Evolutionary conservation across 495 filamentous ascomycete species (phyloP).

Genomic region (Trichoderma reesei): DNA sequence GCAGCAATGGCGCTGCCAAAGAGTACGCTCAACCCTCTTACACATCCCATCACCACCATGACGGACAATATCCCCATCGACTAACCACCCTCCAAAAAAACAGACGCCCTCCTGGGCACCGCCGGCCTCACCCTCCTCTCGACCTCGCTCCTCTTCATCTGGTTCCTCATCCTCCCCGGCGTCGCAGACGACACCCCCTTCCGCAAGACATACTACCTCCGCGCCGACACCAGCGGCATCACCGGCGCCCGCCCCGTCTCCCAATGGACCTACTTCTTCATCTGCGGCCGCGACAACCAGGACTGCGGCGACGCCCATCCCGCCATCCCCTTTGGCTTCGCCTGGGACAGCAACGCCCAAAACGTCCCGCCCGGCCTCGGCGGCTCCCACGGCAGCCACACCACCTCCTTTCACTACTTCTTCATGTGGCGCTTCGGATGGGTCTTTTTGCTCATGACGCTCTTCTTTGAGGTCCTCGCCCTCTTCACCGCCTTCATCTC

Average conservation of each 20-base stretch:
- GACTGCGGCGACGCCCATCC: slow-evolving; percentile 37
- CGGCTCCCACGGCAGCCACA: slow-evolving; percentile 34
- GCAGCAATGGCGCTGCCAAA: background rate
- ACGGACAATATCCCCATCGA: too few species aligned
- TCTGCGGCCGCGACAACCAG: slow-evolving; percentile 43
- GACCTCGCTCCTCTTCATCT: slow-evolving; percentile 63
- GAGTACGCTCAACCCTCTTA: background rate
- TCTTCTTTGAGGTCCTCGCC: slow-evolving; percentile 49
- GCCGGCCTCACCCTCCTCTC: slow-evolving; percentile 66
- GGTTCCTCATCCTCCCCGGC: slow-evolving; percentile 72
- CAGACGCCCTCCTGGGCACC: slow-evolving; percentile 31
- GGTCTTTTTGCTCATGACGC: slow-evolving; percentile 65
- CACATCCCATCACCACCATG: too few species aligned
- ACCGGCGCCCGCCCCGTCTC: slow-evolving; percentile 50
- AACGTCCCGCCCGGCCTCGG: slow-evolving; percentile 32
- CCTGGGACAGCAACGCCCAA: slow-evolving; percentile 32
- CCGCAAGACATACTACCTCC: slow-evolving; percentile 71
- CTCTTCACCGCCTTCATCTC: slow-evolving; percentile 44
- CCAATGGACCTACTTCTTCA: slow-evolving; percentile 82
- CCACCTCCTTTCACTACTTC: slow-evolving; percentile 39
- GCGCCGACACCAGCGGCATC: slow-evolving; percentile 61
- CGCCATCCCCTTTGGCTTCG: slow-evolving; percentile 39
- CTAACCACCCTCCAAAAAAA: too few species aligned
- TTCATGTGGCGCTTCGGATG: slow-evolving; percentile 55
- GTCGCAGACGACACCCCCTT: slow-evolving; percentile 49